A percentile compares a stretch with the other conserved stretches of the same genome.
Conservation (phyloP, 2,329 filamentous ascomycete genomes). For the Moelleriella libera region DNA sequence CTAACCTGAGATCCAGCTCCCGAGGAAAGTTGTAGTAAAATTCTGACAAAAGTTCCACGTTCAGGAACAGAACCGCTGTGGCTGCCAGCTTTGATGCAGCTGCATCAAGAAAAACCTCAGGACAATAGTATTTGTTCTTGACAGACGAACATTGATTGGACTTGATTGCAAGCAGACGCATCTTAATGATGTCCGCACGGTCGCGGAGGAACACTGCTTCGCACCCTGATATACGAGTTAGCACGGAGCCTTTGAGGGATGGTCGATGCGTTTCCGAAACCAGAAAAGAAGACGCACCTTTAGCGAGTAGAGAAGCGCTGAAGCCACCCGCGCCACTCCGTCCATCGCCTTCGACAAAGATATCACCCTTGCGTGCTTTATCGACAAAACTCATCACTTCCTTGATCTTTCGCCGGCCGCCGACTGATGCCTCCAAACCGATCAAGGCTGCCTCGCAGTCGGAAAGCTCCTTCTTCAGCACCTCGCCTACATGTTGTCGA, state of each 20-base stretch:
- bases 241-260: neutral
- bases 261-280: neutral
- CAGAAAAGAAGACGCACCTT: slow-evolving; percentile 40
- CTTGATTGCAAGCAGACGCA: slow-evolving; percentile 77
- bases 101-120: slow-evolving; percentile 94
- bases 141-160: slow-evolving; percentile 74
- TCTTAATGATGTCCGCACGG: slow-evolving; percentile 75
- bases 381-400: slow-evolving; percentile 91
- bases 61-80: slow-evolving; percentile 91
- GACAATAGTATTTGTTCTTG: slow-evolving; percentile 92
- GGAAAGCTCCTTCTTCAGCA: slow-evolving; percentile 76
- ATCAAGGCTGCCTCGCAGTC: slow-evolving; percentile 72
- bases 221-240: slow-evolving; percentile 44
- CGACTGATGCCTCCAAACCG: slow-evolving; percentile 61
- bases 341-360: slow-evolving; percentile 72
- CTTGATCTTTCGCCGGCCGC: slow-evolving; percentile 68
- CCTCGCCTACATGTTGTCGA: slow-evolving; percentile 64
- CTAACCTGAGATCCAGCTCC: slow-evolving; percentile 76
- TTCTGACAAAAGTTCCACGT: slow-evolving; percentile 90
- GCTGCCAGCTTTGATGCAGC: slow-evolving; percentile 89
- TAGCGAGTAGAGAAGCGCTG: slow-evolving; percentile 69
- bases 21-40: slow-evolving; percentile 97
- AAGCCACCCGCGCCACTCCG: slow-evolving; percentile 84
- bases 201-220: slow-evolving; percentile 92
- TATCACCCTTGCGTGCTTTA: slow-evolving; percentile 72